Conservation (phyloP, 371 early-diverging fungal genomes). For the Mortierella sp. region DNA sequence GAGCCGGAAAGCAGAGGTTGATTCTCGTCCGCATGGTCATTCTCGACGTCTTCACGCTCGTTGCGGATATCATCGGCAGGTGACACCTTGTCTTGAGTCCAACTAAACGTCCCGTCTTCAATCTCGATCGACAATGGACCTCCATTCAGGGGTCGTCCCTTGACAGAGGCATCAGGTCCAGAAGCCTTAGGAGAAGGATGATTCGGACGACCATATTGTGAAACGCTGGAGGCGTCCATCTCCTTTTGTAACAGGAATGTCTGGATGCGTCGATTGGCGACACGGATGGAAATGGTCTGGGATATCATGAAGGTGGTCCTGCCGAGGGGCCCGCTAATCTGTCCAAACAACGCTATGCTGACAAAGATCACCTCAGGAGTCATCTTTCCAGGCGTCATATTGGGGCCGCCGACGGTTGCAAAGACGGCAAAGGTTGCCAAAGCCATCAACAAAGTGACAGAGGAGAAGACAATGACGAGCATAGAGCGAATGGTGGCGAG, state of each 20-base stretch:
- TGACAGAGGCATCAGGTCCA: slow-evolving; percentile 55
- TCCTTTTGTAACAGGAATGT: slow-evolving; percentile 41
- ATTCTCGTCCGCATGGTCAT: slow-evolving; percentile 7
- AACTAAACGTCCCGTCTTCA: slow-evolving; percentile 62
- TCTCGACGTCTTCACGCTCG: slow-evolving; percentile 4
- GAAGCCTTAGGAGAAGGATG: slow-evolving; percentile 55
- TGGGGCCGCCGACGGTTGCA: slow-evolving; percentile 31
- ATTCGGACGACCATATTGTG: slow-evolving; percentile 55
- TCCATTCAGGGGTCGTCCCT: no score
- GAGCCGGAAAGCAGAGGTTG: slow-evolving; percentile 20
- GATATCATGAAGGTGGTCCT: slow-evolving; percentile 26
- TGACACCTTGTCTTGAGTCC: slow-evolving; percentile 49
- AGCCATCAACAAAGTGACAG: slow-evolving; percentile 46
- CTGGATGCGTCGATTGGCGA: slow-evolving; percentile 39
- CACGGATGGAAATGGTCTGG: slow-evolving; percentile 18
- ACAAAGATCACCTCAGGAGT: slow-evolving; percentile 41
- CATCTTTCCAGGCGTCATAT: slow-evolving; percentile 50
- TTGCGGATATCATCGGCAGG: not conserved
- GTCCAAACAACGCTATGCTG: slow-evolving; percentile 38
- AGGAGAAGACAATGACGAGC: slow-evolving; percentile 45
- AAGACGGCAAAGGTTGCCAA: slow-evolving; percentile 28
- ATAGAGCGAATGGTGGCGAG: slow-evolving; percentile 41
- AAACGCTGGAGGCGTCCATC: slow-evolving; percentile 61
- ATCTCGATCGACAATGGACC: slow-evolving; percentile 46
- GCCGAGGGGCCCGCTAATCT: slow-evolving; percentile 35